Conservation (phyloP, 768 basidiomycete genomes). For the Tricholomella constricta region DNA sequence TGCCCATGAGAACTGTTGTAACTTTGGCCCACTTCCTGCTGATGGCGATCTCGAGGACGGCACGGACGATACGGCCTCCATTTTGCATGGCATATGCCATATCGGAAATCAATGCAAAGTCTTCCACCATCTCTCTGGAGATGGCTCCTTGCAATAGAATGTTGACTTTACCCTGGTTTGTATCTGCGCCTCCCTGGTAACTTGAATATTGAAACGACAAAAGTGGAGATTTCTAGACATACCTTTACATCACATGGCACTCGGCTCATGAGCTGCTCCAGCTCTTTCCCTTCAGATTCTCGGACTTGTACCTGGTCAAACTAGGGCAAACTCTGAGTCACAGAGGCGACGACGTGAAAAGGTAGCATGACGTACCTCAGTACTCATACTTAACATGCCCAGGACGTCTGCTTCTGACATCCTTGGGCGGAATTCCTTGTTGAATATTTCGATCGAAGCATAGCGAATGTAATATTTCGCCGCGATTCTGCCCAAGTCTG, state of each 20-base stretch:
- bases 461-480: slow-evolving; percentile 95
- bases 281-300: slow-evolving; percentile 85
- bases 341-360: background rate
- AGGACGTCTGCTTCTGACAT: slow-evolving; percentile 96
- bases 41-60: slow-evolving; percentile 91
- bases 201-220: background rate
- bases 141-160: slow-evolving; percentile 92
- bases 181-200: slow-evolving; percentile 56
- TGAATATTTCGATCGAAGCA: slow-evolving; percentile 86
- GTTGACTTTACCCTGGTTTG: slow-evolving; percentile 83
- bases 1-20: slow-evolving; percentile 75
- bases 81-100: slow-evolving; percentile 94
- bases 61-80: slow-evolving; percentile 91
- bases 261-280: slow-evolving; percentile 65
- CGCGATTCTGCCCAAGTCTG: slow-evolving; percentile 94
- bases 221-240: slow-evolving; percentile 1
- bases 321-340: slow-evolving; percentile 37
- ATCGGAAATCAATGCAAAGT: slow-evolving; percentile 96
- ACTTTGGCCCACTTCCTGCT: slow-evolving; percentile 90
- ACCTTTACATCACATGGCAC: slow-evolving; percentile 85
- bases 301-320: slow-evolving; percentile 95
- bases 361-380: slow-evolving; percentile 62
- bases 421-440: slow-evolving; percentile 66
- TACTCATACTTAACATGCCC: slow-evolving; percentile 83
- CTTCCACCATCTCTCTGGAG: slow-evolving; percentile 77